Evolutionary conservation across 352 stramenopile genomes (phyloP).

Genomic region (Globisporangium heterothallicum): DNA sequence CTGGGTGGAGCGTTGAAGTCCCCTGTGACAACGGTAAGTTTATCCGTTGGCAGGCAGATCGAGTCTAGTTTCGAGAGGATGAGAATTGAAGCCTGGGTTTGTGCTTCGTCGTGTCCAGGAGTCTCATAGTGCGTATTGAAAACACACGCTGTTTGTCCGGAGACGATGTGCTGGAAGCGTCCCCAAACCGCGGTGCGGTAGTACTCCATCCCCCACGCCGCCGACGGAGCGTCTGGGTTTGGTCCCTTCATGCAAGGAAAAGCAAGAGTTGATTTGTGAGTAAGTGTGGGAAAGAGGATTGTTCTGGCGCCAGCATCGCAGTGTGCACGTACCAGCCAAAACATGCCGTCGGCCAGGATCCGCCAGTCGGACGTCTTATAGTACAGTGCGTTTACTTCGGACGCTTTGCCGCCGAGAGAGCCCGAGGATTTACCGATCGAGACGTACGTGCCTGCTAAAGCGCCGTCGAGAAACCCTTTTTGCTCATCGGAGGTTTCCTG

Average conservation of each 20-base stretch:
- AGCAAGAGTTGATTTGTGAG: not conserved
- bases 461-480: constrained; percentile 51
- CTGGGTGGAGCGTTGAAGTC: constrained; percentile 66
- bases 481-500: constrained; percentile 78
- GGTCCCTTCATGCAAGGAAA: constrained; percentile 17
- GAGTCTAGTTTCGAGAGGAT: constrained; percentile 42
- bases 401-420: constrained; percentile 49
- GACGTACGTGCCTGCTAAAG: constrained; percentile 46
- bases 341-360: constrained; percentile 51
- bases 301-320: not conserved
- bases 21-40: constrained; percentile 52
- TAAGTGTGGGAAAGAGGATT: not conserved
- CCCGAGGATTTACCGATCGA: constrained; percentile 55
- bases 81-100: constrained; percentile 59
- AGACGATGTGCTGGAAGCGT: constrained; percentile 62
- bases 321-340: constrained; percentile 41
- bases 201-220: constrained; percentile 62
- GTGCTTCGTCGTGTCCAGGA: constrained; percentile 61
- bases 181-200: constrained; percentile 68
- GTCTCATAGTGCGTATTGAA: constrained; percentile 85
- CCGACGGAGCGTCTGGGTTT: constrained; percentile 41
- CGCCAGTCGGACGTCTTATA: constrained; percentile 57
- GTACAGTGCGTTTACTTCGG: constrained; percentile 60
- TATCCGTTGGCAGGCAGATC: constrained; percentile 52
- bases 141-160: constrained; percentile 57